These are phyloP conservation scores for Candida cerambycidarum DNA, from an alignment of 805 yeast species.

Conservation along the genomic window DNA sequence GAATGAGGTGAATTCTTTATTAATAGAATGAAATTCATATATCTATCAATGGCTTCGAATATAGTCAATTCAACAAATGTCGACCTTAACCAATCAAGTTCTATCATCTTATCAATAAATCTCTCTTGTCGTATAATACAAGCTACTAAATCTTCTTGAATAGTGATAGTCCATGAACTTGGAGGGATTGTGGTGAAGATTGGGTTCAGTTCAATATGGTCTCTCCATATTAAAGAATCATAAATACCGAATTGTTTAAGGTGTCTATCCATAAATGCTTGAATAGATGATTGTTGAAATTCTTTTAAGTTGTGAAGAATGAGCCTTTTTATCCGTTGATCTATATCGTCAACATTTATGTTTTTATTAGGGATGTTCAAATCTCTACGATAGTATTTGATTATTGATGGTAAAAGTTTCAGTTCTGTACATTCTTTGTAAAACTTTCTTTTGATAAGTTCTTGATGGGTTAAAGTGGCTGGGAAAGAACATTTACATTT, in stretches of 20 bases:
- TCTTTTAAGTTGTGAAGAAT: conserved; percentile 21
- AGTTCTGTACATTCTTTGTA: conserved; percentile 6
- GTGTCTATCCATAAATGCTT: neutral
- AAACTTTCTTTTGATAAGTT: conserved; percentile 21
- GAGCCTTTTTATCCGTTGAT: conserved; percentile 12
- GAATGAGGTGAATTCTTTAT: conserved; percentile 5
- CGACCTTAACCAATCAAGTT: conserved; percentile 3
- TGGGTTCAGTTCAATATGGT: conserved; percentile 8
- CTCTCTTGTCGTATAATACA: conserved; percentile 23
- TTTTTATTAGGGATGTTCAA: neutral
- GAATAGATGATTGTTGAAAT: neutral
- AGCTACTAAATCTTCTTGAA: conserved; percentile 23
- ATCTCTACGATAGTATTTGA: conserved; percentile 2
- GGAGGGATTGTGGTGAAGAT: conserved; percentile 3
- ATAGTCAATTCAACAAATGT: conserved; percentile 16
- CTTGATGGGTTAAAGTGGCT: conserved; percentile 18
- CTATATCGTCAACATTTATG: neutral
- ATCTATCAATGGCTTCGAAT: conserved; percentile 19
- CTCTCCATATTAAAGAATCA: conserved; percentile 2
- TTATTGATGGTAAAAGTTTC: neutral
- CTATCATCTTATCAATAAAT: conserved; percentile 21
- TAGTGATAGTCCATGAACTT: conserved; percentile 29
- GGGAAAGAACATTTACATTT: conserved; percentile 18
- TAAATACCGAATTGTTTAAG: neutral
- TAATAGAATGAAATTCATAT: conserved; percentile 18